Percentiles rank a stretch among this genome's conserved stretches.
Evolutionary conservation across 306 rosid species (phyloP).

Genomic region (Prunus padus): DNA sequence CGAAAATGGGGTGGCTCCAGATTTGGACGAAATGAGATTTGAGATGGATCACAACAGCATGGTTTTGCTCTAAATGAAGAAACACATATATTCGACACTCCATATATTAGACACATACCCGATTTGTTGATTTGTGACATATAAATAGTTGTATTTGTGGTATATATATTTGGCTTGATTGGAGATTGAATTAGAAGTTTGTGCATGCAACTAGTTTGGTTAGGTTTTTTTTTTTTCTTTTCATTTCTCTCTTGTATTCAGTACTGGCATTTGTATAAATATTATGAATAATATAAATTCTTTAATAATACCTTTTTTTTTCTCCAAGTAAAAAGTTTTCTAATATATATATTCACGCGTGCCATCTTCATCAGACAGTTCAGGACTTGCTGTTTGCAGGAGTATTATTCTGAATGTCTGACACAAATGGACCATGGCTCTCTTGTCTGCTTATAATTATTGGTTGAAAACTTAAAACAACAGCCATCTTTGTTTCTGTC

Average conservation of each 20-base stretch:
- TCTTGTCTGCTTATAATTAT: neutral
- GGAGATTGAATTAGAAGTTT: neutral
- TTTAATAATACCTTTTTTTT: neutral
- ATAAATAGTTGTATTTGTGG: neutral
- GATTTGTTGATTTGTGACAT: conserved; percentile 19
- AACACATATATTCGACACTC: neutral
- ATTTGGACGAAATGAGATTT: conserved; percentile 67
- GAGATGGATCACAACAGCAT: conserved; percentile 57
- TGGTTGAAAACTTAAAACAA: neutral
- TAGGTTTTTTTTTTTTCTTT: neutral
- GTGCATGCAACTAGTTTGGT: conserved; percentile 9
- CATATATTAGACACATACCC: neutral
- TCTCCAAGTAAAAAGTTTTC: too few relatives aligned
- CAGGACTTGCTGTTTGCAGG: neutral
- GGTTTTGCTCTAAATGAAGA: conserved; percentile 48
- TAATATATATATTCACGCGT: too few relatives aligned
- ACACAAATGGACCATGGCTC: neutral
- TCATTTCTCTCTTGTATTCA: neutral
- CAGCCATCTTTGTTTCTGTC: neutral
- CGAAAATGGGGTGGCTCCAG: conserved; percentile 40
- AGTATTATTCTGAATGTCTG: neutral
- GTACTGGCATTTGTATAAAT: conserved; percentile 11
- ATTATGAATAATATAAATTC: conserved; percentile 8
- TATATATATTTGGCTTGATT: conserved; percentile 17
- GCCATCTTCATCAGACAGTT: neutral